Base-by-base conservation (phyloP, 2,329 filamentous ascomycete genomes). In the Tolypocladium pustulatum region DNA sequence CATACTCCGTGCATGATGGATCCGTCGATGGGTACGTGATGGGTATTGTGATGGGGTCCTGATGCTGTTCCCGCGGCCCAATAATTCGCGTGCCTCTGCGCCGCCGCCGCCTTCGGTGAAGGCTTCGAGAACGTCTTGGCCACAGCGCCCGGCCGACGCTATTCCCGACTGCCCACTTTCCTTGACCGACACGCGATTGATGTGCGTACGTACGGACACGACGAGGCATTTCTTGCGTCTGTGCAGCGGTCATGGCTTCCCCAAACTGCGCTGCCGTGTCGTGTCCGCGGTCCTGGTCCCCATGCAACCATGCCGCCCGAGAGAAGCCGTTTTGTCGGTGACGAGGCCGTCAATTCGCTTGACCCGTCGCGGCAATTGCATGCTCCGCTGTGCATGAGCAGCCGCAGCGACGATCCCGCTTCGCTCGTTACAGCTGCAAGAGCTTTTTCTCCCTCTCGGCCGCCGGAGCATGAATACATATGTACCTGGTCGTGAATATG, bases 111-210 rank as follows among this genome's bases (percentile, higher is more conserved):
- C 53, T 46, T 56, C 54, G 38, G 38, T 46, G 54, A 56, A 56
- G 54, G 36, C 54, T 56, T 56, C 54, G 54, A 56, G 54, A 56
- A 56, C 38, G 27, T 43, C 37, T 56, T 43, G 54, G 25, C 46
- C 15, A n/a, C n/a, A n/a, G n/a, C n/a, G n/a, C n/a, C 27, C 3
- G 22, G 43, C 43, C 43, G 43, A 27, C 22, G 43, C 43, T 8
- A 15, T 27, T 46, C n/a, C 25, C 25, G 40, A 22, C 52, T 38
- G 53, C 53, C 53, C 53, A 55, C 53, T 55, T 32, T 30, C 25
- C 22, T 8, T 40, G 53, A 27, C 53, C 34, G 53, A 51, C 46
- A 51, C 46, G 41, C 25, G 36, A 37, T 43, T 25, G n/a, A 6
- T 25, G 3, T 17, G 9, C 43, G 10, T 9, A 25, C n/a, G n/a